Evolutionary conservation across 108 stramenopile species (phyloP), one percentile per base, ranked within the genome.

Genomic region (Conticribra weissflogii): DNA sequence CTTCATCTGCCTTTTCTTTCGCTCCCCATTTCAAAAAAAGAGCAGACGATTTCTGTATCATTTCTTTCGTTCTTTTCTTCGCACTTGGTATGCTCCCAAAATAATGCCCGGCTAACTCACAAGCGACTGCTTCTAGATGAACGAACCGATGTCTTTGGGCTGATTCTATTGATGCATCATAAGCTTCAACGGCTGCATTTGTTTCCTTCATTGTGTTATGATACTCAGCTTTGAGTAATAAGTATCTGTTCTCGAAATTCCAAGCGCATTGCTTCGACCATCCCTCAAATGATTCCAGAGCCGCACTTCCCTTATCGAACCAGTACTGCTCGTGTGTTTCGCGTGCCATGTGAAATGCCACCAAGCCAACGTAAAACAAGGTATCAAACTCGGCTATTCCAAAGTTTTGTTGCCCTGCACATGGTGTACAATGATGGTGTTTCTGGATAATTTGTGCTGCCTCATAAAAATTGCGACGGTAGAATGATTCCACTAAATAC

Each of bases 261-360:
- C 44, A 57, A 1, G 16, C 34, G 0, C 41, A 46, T 18, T 19
- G 16, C 46, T 32, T 49, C 27, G 56, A 25, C 68, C 55, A 68
- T 18, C 49, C 48, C 33, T 68, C 68, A 48, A 31, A 68, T 7
- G 56, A 31, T 31, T 54, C 29, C 3, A 68, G 9, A 31, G 46
- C 46, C 32, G 48, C 55, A 29, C 34, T 58, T 24, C 68, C 56
- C 31, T 58, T 68, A 49, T 68, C 46, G 4, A 68, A 58, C 68
- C 68, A 68, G 5, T 58, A 54, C 1, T 47, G 29, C 14, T 68
- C 68, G 31, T 47, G 21, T 1, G 56, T 68, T 47, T 54, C 46
- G 7, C 68, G 68, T 32, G 68, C 68, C 24, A 56, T 58, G 30
- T 58, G 57, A 22, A 68, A 49, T 2, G 68, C 54, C 2, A 58